A percentile compares a stretch with the other conserved stretches of the same genome.
Conservation (phyloP, 306 rosid genomes). For the Crotalaria pallida region DNA sequence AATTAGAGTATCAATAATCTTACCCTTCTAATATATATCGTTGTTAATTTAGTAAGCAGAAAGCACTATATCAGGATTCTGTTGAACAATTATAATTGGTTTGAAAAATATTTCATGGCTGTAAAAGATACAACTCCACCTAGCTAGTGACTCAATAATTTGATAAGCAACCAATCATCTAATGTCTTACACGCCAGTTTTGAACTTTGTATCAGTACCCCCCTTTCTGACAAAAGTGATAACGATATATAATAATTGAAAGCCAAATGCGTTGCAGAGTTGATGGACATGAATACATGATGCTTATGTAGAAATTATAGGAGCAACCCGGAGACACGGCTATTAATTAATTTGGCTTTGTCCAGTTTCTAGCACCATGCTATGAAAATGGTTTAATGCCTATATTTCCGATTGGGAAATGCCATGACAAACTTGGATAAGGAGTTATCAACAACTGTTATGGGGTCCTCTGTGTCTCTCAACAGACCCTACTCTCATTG, state of each 20-base stretch:
- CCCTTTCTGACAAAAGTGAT: constrained; percentile 13
- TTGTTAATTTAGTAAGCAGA: no score
- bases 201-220: background rate
- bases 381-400: constrained; percentile 7
- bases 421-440: constrained; percentile 21
- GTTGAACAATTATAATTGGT: no score
- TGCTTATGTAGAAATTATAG: background rate
- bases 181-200: background rate
- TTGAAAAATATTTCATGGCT: no score
- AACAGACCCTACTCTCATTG: background rate
- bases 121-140: background rate
- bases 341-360: constrained; percentile 29
- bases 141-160: background rate
- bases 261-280: background rate
- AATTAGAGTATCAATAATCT: no score
- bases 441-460: constrained; percentile 16
- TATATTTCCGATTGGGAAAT: constrained; percentile 4
- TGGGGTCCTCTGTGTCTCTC: constrained; percentile 31
- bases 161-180: background rate
- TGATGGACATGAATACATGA: background rate
- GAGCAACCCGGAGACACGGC: constrained; percentile 15
- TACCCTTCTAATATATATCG: no score
- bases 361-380: constrained; percentile 4
- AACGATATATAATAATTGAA: constrained; percentile 3
- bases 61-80: no score